phyloP scores from a whole-genome alignment of 306 rosid species.

The Benincasa hispida region DNA sequence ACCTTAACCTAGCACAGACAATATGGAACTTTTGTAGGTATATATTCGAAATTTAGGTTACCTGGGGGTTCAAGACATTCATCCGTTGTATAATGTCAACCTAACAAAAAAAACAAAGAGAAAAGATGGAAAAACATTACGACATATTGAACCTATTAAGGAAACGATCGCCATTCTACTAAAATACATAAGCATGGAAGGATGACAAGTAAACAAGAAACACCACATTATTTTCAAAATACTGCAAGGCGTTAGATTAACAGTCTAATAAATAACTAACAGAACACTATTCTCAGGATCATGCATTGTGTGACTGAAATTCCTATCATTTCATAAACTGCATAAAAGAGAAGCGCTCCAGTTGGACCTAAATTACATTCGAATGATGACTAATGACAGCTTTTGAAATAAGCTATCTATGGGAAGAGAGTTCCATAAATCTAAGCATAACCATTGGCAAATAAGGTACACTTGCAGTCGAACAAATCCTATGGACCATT shows the following conservation, averaged over 20 bases:
- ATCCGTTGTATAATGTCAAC: slow-evolving; percentile 56
- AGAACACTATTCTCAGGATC: background rate
- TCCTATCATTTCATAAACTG: background rate
- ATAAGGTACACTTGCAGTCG: no score
- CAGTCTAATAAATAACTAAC: background rate
- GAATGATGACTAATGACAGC: no score
- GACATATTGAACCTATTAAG: background rate
- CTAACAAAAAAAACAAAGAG: slow-evolving; percentile 19
- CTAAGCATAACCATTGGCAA: no score
- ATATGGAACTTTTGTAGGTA: background rate
- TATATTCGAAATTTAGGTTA: slow-evolving; percentile 12
- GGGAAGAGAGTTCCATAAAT: no score
- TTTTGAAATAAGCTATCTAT: no score
- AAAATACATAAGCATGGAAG: background rate
- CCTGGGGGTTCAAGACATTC: slow-evolving; percentile 92
- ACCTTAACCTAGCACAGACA: background rate
- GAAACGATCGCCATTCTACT: background rate
- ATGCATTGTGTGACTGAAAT: background rate
- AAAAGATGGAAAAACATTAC: slow-evolving; percentile 6
- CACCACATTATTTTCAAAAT: background rate
- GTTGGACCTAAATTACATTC: background rate
- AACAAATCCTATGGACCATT: no score
- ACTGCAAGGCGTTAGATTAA: background rate
- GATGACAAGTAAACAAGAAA: background rate
- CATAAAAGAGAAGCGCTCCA: background rate